phyloP scores from a whole-genome alignment of 2,329 filamentous ascomycete species.

The Clarireedia paspali region DNA sequence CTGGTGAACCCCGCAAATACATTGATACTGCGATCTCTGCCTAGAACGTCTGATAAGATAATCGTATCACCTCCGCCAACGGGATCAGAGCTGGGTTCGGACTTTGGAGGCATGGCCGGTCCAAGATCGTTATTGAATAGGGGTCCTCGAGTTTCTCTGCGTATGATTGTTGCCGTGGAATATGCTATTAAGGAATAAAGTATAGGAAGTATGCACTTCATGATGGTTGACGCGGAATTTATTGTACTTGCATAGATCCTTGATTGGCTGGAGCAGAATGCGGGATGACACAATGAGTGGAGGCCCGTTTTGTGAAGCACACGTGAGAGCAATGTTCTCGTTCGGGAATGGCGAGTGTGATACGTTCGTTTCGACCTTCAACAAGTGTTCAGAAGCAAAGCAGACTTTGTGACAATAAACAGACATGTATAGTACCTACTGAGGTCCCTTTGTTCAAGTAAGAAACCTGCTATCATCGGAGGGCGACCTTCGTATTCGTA shows the following conservation, averaged over 20 bases:
- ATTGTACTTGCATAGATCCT: not conserved
- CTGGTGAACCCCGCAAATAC: conserved; percentile 78
- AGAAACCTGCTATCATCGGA: too few relatives aligned
- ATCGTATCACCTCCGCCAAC: conserved; percentile 38
- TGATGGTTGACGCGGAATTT: not conserved
- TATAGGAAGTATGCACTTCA: conserved; percentile 2
- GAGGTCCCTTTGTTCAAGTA: too few relatives aligned
- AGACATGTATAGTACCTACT: too few relatives aligned
- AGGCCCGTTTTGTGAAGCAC: too few relatives aligned
- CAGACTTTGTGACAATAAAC: too few relatives aligned
- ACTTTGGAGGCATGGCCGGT: conserved; percentile 20
- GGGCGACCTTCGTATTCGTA: too few relatives aligned
- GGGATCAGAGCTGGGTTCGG: conserved; percentile 17
- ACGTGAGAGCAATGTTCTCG: too few relatives aligned
- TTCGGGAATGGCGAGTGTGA: too few relatives aligned
- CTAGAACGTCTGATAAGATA: conserved; percentile 77
- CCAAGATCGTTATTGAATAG: conserved; percentile 19
- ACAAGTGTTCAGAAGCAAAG: too few relatives aligned
- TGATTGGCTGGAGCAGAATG: not conserved
- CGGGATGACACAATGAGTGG: conserved; percentile 2
- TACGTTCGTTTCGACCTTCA: too few relatives aligned
- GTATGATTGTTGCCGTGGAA: conserved; percentile 5
- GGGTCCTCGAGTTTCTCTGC: conserved; percentile 12
- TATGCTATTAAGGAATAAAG: conserved; percentile 12
- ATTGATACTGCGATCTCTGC: conserved; percentile 69